These are phyloP conservation scores for Dichomitus squalens DNA, from an alignment of 1,284 basidiomycete genomes.

Conservation along the genomic window DNA sequence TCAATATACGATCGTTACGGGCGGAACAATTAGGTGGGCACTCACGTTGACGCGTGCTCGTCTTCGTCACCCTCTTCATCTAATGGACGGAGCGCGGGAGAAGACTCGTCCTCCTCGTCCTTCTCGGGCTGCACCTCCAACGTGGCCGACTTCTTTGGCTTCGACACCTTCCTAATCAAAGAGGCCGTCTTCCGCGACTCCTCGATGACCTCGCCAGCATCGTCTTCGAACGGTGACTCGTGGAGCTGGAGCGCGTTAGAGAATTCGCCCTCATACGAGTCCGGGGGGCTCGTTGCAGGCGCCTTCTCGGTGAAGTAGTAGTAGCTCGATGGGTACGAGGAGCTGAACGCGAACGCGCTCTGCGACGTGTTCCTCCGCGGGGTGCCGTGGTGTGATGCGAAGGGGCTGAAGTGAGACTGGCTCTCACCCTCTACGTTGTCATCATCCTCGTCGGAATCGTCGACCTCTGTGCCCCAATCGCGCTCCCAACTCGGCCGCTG, in stretches of 20 bases:
- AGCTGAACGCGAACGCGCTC: slow-evolving; percentile 14
- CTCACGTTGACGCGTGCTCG: slow-evolving; percentile 37
- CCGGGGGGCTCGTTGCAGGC: slow-evolving; percentile 25
- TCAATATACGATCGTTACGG: not conserved
- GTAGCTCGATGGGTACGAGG: slow-evolving; percentile 21
- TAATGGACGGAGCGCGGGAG: slow-evolving; percentile 17
- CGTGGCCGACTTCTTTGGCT: slow-evolving; percentile 19
- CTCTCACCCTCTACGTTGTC: slow-evolving; percentile 35
- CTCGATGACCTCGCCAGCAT: slow-evolving; percentile 19
- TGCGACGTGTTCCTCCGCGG: slow-evolving; percentile 25
- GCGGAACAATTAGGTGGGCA: not conserved
- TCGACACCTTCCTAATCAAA: slow-evolving; percentile 20
- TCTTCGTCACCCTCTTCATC: slow-evolving; percentile 23
- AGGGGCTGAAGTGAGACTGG: slow-evolving; percentile 30
- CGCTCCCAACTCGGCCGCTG: slow-evolving; percentile 38
- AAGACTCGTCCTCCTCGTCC: slow-evolving; percentile 19
- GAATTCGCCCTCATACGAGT: slow-evolving; percentile 30
- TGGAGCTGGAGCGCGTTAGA: slow-evolving; percentile 25
- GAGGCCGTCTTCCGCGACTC: slow-evolving; percentile 19
- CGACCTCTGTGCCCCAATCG: slow-evolving; percentile 30
- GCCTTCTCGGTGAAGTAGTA: slow-evolving; percentile 28
- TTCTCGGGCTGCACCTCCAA: slow-evolving; percentile 12
- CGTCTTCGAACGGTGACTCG: slow-evolving; percentile 28
- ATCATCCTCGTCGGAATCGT: slow-evolving; percentile 37
- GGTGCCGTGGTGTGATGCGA: slow-evolving; percentile 25